Evolutionary conservation across 306 rosid genomes (phyloP).

Genomic region (Vigna angularis): DNA sequence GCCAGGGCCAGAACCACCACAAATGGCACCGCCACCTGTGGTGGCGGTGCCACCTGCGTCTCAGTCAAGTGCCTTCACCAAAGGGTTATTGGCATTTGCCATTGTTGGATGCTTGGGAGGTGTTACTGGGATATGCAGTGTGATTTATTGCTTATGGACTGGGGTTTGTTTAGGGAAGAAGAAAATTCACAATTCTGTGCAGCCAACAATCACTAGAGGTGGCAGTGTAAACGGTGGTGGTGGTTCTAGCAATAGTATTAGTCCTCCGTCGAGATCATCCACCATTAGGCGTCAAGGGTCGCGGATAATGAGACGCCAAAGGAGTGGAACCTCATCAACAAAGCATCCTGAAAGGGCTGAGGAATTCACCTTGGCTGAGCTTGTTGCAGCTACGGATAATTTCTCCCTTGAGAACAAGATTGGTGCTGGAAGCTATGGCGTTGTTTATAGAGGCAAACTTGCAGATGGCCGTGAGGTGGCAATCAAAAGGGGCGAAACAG

Average conservation of each 20-base stretch:
- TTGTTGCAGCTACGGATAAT: constrained; percentile 67
- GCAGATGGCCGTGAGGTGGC: constrained; percentile 86
- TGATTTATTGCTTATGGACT: constrained; percentile 76
- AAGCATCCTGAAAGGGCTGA: constrained; percentile 81
- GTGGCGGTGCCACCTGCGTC: constrained; percentile 8
- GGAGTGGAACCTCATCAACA: constrained; percentile 90
- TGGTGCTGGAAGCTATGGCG: constrained; percentile 95
- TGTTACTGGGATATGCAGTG: constrained; percentile 73
- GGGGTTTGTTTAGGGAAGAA: constrained; percentile 90
- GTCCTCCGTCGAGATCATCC: constrained; percentile 79
- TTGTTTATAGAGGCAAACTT: constrained; percentile 84
- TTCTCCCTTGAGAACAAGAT: constrained; percentile 77
- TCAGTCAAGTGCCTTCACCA: constrained; percentile 55
- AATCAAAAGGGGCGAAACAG: constrained; percentile 80
- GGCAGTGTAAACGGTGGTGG: constrained; percentile 63
- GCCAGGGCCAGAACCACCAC: constrained; percentile 19
- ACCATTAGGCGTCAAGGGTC: constrained; percentile 85
- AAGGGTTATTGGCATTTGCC: constrained; percentile 77
- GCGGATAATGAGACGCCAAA: constrained; percentile 84
- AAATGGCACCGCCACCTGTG: neutral
- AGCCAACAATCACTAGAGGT: constrained; percentile 85
- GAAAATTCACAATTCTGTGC: constrained; percentile 92
- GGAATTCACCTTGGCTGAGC: constrained; percentile 81
- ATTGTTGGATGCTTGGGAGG: constrained; percentile 84
- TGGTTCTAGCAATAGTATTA: constrained; percentile 48